These are phyloP conservation scores for Trebouxiophyceae sp. DNA, from an alignment of 163 green algal species.

Conservation along the genomic window DNA sequence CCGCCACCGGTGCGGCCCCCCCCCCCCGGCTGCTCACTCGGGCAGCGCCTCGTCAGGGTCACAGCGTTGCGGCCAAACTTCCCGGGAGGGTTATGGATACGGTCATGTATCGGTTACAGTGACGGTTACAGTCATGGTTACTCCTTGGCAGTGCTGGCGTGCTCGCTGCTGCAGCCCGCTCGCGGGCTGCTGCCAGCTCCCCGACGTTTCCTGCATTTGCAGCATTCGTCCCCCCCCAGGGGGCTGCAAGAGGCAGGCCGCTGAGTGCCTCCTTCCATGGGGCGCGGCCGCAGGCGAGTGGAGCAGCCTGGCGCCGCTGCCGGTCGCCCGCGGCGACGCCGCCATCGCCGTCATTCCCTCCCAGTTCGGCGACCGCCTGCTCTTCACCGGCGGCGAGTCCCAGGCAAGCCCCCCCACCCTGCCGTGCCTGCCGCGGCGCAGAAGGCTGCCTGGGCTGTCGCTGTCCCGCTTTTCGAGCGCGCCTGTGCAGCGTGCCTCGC, in stretches of 20 bases:
- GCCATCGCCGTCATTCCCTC: background rate
- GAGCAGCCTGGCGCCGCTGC: background rate
- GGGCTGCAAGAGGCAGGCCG: background rate
- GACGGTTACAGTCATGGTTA: background rate
- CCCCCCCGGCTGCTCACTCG: background rate
- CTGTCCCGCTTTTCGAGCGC: background rate
- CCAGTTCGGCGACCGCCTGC: constrained; percentile 1
- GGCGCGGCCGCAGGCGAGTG: background rate
- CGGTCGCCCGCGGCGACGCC: background rate
- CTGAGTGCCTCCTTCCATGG: background rate
- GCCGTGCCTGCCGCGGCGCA: background rate
- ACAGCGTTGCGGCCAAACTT: too few species aligned
- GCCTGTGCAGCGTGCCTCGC: background rate
- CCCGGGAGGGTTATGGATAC: too few species aligned
- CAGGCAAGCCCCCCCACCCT: too few species aligned
- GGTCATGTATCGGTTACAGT: too few species aligned
- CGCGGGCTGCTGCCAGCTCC: background rate
- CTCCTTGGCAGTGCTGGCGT: too few species aligned
- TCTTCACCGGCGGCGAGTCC: constrained; percentile 3
- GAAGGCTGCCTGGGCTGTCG: background rate
- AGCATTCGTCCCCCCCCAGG: background rate
- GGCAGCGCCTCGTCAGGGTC: too few species aligned
- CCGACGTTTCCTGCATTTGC: background rate
- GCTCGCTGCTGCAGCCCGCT: background rate
- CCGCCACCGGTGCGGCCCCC: background rate